phyloP scores from a whole-genome alignment of 768 basidiomycete species.

The Rhodotorula toruloides region DNA sequence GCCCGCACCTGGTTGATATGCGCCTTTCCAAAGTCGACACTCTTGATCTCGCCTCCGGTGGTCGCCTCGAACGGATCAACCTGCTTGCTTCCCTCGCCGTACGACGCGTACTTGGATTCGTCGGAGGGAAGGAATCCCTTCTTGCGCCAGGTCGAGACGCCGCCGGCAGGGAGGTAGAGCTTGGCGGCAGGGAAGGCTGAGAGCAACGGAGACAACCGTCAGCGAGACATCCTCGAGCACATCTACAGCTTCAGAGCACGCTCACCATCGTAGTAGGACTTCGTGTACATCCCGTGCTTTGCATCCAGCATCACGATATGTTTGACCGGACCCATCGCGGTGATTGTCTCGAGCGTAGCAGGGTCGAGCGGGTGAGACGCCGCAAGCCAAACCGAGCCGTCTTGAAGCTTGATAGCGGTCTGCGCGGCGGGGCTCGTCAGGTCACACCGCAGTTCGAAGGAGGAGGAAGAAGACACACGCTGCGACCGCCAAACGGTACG shows the following conservation, averaged over 20 bases:
- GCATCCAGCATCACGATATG: conserved; percentile 21
- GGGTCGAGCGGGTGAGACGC: conserved; percentile 68
- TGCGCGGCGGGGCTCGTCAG: conserved; percentile 45
- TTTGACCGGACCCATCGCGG: conserved; percentile 66
- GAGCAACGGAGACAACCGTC: not conserved
- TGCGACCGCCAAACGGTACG: conserved; percentile 69
- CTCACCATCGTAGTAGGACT: conserved; percentile 23
- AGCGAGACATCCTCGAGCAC: not conserved
- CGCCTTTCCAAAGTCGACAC: conserved; percentile 14
- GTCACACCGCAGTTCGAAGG: not conserved
- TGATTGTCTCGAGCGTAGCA: conserved; percentile 61
- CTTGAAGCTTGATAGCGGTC: conserved; percentile 66
- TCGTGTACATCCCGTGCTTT: conserved; percentile 28
- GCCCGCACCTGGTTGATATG: conserved; percentile 27
- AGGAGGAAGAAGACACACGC: conserved; percentile 9
- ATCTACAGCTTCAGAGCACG: not conserved
- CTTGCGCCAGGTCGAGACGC: conserved; percentile 9
- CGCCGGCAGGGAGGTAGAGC: conserved; percentile 23
- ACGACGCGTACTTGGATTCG: conserved; percentile 4
- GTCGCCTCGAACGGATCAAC: conserved; percentile 22
- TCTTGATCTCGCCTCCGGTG: conserved; percentile 44
- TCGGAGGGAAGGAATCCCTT: conserved; percentile 9
- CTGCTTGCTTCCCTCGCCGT: not conserved
- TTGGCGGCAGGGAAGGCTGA: conserved; percentile 28
- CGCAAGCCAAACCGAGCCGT: conserved; percentile 72